Percentiles rank a stretch among this genome's conserved stretches.
These are phyloP conservation scores for Pythium utonaiense DNA, from an alignment of 352 stramenopile genomes.

Conservation along the genomic window DNA sequence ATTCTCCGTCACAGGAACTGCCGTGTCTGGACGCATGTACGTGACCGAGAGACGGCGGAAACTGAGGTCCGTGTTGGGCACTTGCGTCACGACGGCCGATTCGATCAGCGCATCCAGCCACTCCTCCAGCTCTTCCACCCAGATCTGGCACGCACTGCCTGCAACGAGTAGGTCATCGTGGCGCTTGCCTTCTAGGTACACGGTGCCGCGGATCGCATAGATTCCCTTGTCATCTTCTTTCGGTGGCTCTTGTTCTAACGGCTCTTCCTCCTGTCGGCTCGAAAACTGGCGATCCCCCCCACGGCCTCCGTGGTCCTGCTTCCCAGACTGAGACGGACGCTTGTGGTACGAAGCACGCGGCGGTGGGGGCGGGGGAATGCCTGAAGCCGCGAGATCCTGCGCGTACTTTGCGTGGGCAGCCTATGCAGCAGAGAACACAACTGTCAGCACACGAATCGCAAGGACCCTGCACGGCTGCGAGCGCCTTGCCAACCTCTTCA, in stretches of 20 bases:
- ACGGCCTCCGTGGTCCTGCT: background rate
- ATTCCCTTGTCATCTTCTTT: slow-evolving; percentile 68
- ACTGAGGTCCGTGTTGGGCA: slow-evolving; percentile 64
- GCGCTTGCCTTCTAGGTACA: slow-evolving; percentile 80
- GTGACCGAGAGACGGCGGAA: slow-evolving; percentile 62
- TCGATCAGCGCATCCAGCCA: slow-evolving; percentile 79
- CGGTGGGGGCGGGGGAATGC: slow-evolving; percentile 35
- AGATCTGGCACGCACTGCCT: slow-evolving; percentile 78
- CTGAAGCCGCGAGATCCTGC: slow-evolving; percentile 42
- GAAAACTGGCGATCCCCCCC: slow-evolving; percentile 1
- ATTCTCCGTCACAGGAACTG: slow-evolving; percentile 39
- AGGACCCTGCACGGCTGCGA: background rate
- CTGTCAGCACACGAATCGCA: background rate
- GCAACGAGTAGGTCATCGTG: slow-evolving; percentile 63
- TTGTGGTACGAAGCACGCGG: slow-evolving; percentile 7
- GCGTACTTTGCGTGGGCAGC: slow-evolving; percentile 54
- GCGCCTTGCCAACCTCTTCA: slow-evolving; percentile 34
- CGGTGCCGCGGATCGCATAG: slow-evolving; percentile 58
- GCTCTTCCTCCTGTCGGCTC: background rate
- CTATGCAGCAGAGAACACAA: slow-evolving; percentile 1
- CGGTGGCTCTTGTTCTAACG: slow-evolving; percentile 23
- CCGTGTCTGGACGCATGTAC: slow-evolving; percentile 50
- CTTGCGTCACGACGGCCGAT: slow-evolving; percentile 42
- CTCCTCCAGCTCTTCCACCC: slow-evolving; percentile 69
- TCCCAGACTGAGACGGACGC: background rate